These are phyloP conservation scores for Lichtheimia ornata DNA, from an alignment of 371 early-diverging fungal genomes.

Conservation along the genomic window DNA sequence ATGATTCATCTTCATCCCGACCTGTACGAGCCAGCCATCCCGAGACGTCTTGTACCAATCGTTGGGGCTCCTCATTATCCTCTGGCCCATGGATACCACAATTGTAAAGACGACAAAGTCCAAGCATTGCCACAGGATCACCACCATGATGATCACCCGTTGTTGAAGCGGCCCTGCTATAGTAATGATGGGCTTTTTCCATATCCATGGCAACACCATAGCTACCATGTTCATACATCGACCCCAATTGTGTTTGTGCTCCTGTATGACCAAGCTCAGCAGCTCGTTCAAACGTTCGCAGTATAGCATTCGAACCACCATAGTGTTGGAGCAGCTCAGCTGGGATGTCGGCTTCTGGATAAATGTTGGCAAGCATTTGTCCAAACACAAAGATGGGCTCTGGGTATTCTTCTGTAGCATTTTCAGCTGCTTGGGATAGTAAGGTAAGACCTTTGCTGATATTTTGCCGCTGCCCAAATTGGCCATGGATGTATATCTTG, in stretches of 20 bases:
- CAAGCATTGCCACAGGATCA: constrained; percentile 28
- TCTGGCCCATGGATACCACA: constrained; percentile 24
- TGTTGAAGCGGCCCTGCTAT: constrained; percentile 17
- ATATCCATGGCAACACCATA: constrained; percentile 22
- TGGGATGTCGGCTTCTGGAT: constrained; percentile 22
- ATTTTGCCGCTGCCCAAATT: constrained; percentile 24
- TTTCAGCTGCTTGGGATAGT: constrained; percentile 18
- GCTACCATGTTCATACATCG: constrained; percentile 26
- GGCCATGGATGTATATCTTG: constrained; percentile 17
- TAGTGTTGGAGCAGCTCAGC: constrained; percentile 13
- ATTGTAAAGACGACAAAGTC: constrained; percentile 28
- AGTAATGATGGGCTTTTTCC: constrained; percentile 19
- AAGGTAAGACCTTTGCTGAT: constrained; percentile 14
- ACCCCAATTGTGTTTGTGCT: constrained; percentile 23
- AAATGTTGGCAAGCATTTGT: constrained; percentile 20
- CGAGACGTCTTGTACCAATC: constrained; percentile 29
- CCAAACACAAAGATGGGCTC: constrained; percentile 24
- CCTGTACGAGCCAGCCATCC: constrained; percentile 27
- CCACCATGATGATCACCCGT: neutral
- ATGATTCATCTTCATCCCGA: constrained; percentile 50
- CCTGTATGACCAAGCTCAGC: constrained; percentile 23
- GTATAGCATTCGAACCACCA: constrained; percentile 15
- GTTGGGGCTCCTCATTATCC: constrained; percentile 19
- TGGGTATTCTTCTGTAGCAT: constrained; percentile 12
- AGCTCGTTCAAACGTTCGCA: constrained; percentile 21